Conservation (phyloP, 2,329 filamentous ascomycete species). For the Sordariomycetes sp. region DNA sequence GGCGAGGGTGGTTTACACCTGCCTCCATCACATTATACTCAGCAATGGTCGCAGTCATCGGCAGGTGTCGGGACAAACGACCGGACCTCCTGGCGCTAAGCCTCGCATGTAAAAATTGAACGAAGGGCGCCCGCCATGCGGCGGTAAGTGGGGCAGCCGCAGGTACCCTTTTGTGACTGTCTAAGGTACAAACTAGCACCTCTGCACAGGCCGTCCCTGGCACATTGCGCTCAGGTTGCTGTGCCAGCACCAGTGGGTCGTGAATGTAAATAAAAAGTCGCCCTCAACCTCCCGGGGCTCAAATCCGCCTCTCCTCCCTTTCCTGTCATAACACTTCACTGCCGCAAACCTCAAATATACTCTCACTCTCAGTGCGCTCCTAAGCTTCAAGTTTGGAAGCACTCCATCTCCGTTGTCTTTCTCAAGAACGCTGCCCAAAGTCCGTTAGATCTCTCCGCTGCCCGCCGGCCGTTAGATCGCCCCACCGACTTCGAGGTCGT, state of each 20-base stretch:
- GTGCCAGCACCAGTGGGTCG: constrained; percentile 15
- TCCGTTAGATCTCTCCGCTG: constrained; percentile 35
- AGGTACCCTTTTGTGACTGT: background rate
- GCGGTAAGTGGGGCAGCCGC: background rate
- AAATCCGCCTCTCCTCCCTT: constrained; percentile 10
- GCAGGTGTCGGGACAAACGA: background rate
- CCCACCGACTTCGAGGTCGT: constrained; percentile 26
- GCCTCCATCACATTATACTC: background rate
- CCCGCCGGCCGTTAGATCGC: constrained; percentile 30
- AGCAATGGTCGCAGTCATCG: background rate
- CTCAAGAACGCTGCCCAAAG: constrained; percentile 18
- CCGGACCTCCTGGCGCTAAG: background rate
- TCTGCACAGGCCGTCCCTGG: constrained; percentile 9
- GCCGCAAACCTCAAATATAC: constrained; percentile 8
- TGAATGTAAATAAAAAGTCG: constrained; percentile 32
- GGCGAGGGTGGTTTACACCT: background rate
- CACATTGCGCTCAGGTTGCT: constrained; percentile 5
- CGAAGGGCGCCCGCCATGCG: background rate
- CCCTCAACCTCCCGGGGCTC: background rate
- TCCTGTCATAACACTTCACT: constrained; percentile 7
- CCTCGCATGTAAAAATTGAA: background rate
- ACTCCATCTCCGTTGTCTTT: constrained; percentile 14
- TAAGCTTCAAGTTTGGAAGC: constrained; percentile 11
- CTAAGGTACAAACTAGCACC: background rate
- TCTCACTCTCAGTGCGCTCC: constrained; percentile 4